These are phyloP conservation scores for Pugionium dolabratum DNA, from an alignment of 345 rosid genomes.

Conservation along the genomic window DNA sequence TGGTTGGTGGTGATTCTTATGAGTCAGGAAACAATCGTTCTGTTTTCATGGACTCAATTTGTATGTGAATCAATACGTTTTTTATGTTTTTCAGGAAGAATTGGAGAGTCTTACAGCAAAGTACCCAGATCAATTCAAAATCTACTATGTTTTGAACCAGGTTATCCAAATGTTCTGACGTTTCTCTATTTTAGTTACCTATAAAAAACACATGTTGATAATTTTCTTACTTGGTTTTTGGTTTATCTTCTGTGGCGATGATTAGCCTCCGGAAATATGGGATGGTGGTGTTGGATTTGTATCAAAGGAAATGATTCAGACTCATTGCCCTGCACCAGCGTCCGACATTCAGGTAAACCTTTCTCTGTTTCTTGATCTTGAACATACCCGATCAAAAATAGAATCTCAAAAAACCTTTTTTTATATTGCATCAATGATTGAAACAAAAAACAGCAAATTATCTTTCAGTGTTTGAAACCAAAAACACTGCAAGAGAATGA, in stretches of 20 bases:
- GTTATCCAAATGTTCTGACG: slow-evolving; percentile 37
- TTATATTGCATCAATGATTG: too few species aligned
- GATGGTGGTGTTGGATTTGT: slow-evolving; percentile 90
- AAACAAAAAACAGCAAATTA: too few species aligned
- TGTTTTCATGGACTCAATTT: not conserved
- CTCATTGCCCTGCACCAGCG: slow-evolving; percentile 80
- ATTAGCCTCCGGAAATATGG: slow-evolving; percentile 92
- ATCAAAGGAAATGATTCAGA: slow-evolving; percentile 84
- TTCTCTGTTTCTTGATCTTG: slow-evolving; percentile 10
- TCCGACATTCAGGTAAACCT: slow-evolving; percentile 61
- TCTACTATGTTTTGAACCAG: slow-evolving; percentile 92
- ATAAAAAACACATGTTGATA: not conserved
- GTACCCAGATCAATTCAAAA: slow-evolving; percentile 66
- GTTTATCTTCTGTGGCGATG: not conserved
- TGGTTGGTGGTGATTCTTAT: not conserved
- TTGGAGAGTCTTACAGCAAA: slow-evolving; percentile 67
- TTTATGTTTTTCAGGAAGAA: slow-evolving; percentile 61
- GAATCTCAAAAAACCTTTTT: too few species aligned
- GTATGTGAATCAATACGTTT: not conserved
- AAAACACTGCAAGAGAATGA: not conserved
- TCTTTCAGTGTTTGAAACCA: not conserved
- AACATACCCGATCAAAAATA: not conserved
- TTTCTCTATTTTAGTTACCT: slow-evolving; percentile 1
- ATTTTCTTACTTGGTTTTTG: not conserved
- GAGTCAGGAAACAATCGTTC: not conserved